phyloP scores from a whole-genome alignment of 106 monocot genomes.

The Dioscorea alata region DNA sequence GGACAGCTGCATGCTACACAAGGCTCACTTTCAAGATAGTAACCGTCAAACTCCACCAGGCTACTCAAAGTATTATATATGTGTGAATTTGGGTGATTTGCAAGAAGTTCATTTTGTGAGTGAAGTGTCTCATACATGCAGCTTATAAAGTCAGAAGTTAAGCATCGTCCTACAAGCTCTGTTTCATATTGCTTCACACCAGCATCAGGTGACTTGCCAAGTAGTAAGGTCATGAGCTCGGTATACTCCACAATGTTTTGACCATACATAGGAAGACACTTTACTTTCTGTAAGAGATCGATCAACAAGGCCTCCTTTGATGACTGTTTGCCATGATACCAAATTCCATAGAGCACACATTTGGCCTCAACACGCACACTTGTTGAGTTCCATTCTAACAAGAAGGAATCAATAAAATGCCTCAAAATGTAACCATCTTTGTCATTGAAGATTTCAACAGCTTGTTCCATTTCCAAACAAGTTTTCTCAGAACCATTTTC shows the following conservation, averaged over 20 bases:
- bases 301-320: slow-evolving; percentile 60
- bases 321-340: slow-evolving; percentile 75
- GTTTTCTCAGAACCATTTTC: slow-evolving; percentile 68
- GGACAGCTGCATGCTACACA: slow-evolving; percentile 98
- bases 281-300: slow-evolving; percentile 67
- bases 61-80: slow-evolving; percentile 84
- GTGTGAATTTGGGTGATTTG: slow-evolving; percentile 98
- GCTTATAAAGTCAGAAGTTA: slow-evolving; percentile 70
- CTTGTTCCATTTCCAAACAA: slow-evolving; percentile 88
- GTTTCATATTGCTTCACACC: slow-evolving; percentile 53
- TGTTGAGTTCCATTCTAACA: slow-evolving; percentile 91
- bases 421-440: slow-evolving; percentile 53
- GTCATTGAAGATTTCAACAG: slow-evolving; percentile 62
- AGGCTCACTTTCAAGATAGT: slow-evolving; percentile 98
- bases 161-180: slow-evolving; percentile 49
- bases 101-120: slow-evolving; percentile 90
- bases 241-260: slow-evolving; percentile 88
- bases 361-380: slow-evolving; percentile 87
- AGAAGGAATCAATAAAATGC: slow-evolving; percentile 78
- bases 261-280: slow-evolving; percentile 74
- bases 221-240: slow-evolving; percentile 76
- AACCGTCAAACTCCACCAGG: slow-evolving; percentile 97
- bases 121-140: slow-evolving; percentile 90
- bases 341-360: slow-evolving; percentile 79
- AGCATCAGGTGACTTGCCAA: slow-evolving; percentile 58